Conservation (phyloP, 202 grass and related monocot genomes). For the Schoenoplectus triqueter region DNA sequence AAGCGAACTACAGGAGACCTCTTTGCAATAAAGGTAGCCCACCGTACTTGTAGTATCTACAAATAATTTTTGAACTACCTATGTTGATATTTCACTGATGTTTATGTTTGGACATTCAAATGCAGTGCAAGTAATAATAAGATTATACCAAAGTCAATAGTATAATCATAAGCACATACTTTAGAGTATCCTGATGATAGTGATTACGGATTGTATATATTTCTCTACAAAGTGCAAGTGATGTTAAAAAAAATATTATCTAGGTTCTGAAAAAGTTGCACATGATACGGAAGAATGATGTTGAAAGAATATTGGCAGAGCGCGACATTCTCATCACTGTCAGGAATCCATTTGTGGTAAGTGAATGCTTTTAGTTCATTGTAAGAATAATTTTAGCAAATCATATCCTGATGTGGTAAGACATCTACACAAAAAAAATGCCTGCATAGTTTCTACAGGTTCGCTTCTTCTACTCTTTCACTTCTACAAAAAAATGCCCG, state of each 20-base stretch:
- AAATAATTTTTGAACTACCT: not conserved
- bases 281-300: conserved; percentile 53
- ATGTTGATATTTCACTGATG: not conserved
- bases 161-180: not conserved
- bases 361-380: not conserved
- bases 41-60: not conserved
- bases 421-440: not conserved
- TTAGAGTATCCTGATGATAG: not conserved
- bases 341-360: conserved; percentile 55
- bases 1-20: conserved; percentile 51
- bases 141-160: not conserved
- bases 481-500: no score
- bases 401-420: not conserved
- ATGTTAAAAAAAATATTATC: not conserved
- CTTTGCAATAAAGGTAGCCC: conserved; percentile 55
- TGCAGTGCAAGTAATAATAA: not conserved
- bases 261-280: conserved; percentile 49
- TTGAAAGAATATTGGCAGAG: conserved; percentile 49
- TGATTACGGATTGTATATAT: not conserved
- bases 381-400: not conserved
- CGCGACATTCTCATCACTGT: conserved; percentile 49
- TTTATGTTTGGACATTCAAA: conserved; percentile 1
- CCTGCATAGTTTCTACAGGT: no score
- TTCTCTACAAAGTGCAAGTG: not conserved
- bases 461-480: no score